These are phyloP conservation scores for Aspergillus fumigatus DNA, from an alignment of 2,329 filamentous ascomycete genomes.

Conservation along the genomic window DNA sequence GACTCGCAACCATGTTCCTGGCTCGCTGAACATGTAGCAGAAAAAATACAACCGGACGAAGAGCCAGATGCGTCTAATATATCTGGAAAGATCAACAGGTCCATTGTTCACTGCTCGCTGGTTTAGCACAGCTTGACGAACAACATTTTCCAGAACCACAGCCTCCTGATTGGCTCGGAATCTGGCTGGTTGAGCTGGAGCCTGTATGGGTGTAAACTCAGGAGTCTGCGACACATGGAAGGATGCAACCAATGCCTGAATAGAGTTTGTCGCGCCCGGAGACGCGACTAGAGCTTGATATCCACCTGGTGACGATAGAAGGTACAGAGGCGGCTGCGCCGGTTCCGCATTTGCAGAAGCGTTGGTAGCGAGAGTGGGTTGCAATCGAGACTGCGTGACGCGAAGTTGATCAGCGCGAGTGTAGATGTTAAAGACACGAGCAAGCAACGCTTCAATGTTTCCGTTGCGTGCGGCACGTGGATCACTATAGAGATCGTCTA, in stretches of 20 bases:
- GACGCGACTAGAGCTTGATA: slow-evolving; percentile 44
- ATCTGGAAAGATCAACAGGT: slow-evolving; percentile 37
- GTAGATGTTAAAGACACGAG: slow-evolving; percentile 27
- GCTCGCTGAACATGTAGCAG: slow-evolving; percentile 53
- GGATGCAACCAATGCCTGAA: slow-evolving; percentile 11
- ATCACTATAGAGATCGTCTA: slow-evolving; percentile 29
- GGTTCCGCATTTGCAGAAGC: neutral
- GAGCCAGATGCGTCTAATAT: slow-evolving; percentile 51
- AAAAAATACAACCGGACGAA: slow-evolving; percentile 56
- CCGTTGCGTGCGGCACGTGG: slow-evolving; percentile 20
- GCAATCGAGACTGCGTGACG: slow-evolving; percentile 14
- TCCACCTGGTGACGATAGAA: slow-evolving; percentile 43
- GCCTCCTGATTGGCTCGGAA: slow-evolving; percentile 14
- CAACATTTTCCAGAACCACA: slow-evolving; percentile 25
- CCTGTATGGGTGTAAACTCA: neutral
- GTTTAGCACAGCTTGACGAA: slow-evolving; percentile 31
- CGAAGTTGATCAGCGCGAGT: slow-evolving; percentile 30
- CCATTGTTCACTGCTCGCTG: slow-evolving; percentile 19
- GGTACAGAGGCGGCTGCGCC: slow-evolving; percentile 29
- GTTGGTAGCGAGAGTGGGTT: slow-evolving; percentile 2
- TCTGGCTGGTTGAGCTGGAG: slow-evolving; percentile 5
- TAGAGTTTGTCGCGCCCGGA: slow-evolving; percentile 26
- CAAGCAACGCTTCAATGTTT: slow-evolving; percentile 24
- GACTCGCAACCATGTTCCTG: slow-evolving; percentile 43
- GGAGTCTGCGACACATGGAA: slow-evolving; percentile 10